Evolutionary conservation across 306 rosid species (phyloP), one percentile per base, ranked within the genome.

Genomic region (Cucumis hystrix): DNA sequence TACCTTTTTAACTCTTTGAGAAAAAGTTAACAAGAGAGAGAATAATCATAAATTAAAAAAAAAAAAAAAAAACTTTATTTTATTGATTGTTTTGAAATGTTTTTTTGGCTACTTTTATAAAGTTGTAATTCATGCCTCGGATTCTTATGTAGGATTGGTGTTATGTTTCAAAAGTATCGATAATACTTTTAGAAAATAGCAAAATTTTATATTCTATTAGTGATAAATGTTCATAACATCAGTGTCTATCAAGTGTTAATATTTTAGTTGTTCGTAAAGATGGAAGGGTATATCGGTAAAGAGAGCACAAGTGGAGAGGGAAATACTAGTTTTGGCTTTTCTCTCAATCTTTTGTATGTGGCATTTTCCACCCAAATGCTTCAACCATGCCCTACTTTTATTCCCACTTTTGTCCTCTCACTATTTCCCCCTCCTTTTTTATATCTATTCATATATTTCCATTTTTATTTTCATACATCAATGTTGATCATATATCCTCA

Each of bases 241-340:
- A 23, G 1, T 23, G 1, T 23, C 25, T 23, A 23, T 23, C 25
- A 1, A 23, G 25, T 23, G 25, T 23, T 23, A 23, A 1, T 23
- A 23, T 23, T 23, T 23, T 23, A 23, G 25, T 28, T 28, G 30
- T 28, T 28, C 3, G 0, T 2, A 3, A 25, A 13, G 2, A 14
- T 15, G 4, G 1, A 12, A 40, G 74, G 74, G 6, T 40, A 25
- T 69, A 2, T 43, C 14, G 57, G 75, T 69, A 43, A 45, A 69
- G 6, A 7, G 1, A 1, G 6, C 20, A 45, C 75, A 21, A 69
- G 30, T 47, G 75, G 75, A 45, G 13, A 45, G 11, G 57, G 74
- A n/a, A 69, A 69, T 69, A 69, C 58, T 43, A 45, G 57, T 69
- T 69, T 45, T 69, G 75, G 75, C 75, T 23, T 11, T 23, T 69